Percentiles rank a stretch among this genome's conserved stretches.
Conservation (phyloP, 225 moss, liverwort and hornwort species). For the Thuidium tamariscinum region DNA sequence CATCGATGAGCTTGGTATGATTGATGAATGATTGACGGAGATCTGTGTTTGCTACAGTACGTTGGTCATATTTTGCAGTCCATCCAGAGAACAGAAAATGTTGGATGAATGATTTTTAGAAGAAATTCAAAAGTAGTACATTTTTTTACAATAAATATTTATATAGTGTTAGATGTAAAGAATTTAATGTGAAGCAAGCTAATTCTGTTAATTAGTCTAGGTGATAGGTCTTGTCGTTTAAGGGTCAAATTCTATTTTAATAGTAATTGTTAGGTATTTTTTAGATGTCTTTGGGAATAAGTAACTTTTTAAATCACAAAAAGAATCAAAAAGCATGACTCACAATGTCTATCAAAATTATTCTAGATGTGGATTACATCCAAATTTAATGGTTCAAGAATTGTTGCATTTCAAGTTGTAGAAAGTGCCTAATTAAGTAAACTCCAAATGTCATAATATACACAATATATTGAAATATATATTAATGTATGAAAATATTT, state of each 20-base stretch:
- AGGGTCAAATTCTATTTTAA: background rate
- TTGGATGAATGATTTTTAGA: background rate
- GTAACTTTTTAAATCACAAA: too few relatives aligned
- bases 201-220: too few relatives aligned
- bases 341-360: background rate
- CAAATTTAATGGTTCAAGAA: background rate
- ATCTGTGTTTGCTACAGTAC: too few relatives aligned
- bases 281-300: background rate
- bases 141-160: too few relatives aligned
- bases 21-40: background rate
- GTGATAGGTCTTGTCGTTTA: background rate
- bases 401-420: background rate
- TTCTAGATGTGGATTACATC: fast-evolving
- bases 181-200: too few relatives aligned
- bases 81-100: background rate
- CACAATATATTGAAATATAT: background rate
- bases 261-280: too few relatives aligned
- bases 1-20: background rate
- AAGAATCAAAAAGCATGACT: fast-evolving
- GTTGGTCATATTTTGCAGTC: too few relatives aligned
- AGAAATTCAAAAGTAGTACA: too few relatives aligned
- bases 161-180: too few relatives aligned
- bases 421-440: fast-evolving
- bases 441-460: background rate
- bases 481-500: background rate